Percentiles rank a stretch among this genome's conserved stretches.
Evolutionary conservation across 495 filamentous ascomycete genomes (phyloP).

Genomic region (Melanomma pulvis-pyrius): DNA sequence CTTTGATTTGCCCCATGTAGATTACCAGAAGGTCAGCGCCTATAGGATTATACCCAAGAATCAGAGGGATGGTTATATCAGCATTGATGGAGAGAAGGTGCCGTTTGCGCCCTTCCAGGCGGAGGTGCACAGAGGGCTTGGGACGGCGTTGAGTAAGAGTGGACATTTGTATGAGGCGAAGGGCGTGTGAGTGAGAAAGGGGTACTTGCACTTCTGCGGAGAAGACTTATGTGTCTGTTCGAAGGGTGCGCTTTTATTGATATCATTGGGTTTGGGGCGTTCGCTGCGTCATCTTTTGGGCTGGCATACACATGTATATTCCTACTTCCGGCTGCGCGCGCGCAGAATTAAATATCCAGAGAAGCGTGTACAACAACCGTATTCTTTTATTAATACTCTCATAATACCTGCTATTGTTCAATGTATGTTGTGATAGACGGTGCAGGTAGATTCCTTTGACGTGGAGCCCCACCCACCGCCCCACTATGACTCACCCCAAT

Average conservation of each 20-base stretch:
- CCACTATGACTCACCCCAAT: background rate
- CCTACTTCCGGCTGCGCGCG: background rate
- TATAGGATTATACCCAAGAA: slow-evolving; percentile 80
- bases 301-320: background rate
- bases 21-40: slow-evolving; percentile 77
- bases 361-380: background rate
- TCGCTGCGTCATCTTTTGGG: background rate
- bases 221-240: background rate
- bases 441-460: background rate
- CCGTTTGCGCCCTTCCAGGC: slow-evolving; percentile 88
- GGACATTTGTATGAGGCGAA: slow-evolving; percentile 71
- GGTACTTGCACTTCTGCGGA: background rate
- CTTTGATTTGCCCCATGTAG: slow-evolving; percentile 76
- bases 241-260: background rate
- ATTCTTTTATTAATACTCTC: background rate
- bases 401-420: background rate
- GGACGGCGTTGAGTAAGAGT: slow-evolving; percentile 76
- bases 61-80: slow-evolving; percentile 75
- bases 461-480: background rate
- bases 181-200: slow-evolving; percentile 19
- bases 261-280: background rate
- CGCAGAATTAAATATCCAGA: background rate
- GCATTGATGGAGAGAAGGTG: slow-evolving; percentile 87
- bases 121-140: slow-evolving; percentile 82
- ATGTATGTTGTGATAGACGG: background rate